These are phyloP conservation scores for Fusarium mundagurra DNA, from an alignment of 2,329 filamentous ascomycete genomes.

Conservation along the genomic window DNA sequence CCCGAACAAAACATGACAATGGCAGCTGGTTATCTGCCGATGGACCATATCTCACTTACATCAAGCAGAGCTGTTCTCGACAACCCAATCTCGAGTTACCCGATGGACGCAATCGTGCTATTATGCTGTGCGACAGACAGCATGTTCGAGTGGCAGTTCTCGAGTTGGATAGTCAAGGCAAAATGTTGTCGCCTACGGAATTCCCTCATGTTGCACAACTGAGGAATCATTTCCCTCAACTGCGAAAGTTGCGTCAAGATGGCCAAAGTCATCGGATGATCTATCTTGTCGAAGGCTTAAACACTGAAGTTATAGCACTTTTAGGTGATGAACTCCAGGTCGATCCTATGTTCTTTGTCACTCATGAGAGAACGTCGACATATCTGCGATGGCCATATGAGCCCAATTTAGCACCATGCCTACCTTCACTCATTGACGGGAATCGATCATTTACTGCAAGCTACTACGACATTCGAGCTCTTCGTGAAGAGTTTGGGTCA, in stretches of 20 bases:
- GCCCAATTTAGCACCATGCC: not conserved
- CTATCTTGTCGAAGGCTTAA: slow-evolving; percentile 1
- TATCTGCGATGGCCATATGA: slow-evolving; percentile 5
- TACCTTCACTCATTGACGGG: slow-evolving; percentile 1
- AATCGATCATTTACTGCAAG: not conserved
- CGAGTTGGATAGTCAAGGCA: not conserved
- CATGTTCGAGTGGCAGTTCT: not conserved
- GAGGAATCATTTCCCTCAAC: not conserved
- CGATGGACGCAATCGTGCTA: slow-evolving; percentile 1
- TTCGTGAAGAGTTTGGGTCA: not conserved
- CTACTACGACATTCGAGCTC: not conserved
- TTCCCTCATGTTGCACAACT: not conserved
- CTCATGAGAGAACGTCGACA: slow-evolving; percentile 2
- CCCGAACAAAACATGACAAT: not conserved
- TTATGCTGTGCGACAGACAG: not conserved
- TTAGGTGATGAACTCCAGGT: not conserved
- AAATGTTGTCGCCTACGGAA: not conserved
- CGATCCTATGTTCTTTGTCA: slow-evolving; percentile 7
- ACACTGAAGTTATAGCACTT: not conserved
- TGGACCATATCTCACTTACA: not conserved
- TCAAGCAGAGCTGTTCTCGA: not conserved
- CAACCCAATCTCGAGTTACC: slow-evolving; percentile 1
- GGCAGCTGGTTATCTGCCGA: not conserved
- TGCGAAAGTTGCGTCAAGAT: not conserved
- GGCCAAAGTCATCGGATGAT: not conserved